Base-by-base conservation (phyloP, 495 filamentous ascomycete genomes). In the Xylona heveae region DNA sequence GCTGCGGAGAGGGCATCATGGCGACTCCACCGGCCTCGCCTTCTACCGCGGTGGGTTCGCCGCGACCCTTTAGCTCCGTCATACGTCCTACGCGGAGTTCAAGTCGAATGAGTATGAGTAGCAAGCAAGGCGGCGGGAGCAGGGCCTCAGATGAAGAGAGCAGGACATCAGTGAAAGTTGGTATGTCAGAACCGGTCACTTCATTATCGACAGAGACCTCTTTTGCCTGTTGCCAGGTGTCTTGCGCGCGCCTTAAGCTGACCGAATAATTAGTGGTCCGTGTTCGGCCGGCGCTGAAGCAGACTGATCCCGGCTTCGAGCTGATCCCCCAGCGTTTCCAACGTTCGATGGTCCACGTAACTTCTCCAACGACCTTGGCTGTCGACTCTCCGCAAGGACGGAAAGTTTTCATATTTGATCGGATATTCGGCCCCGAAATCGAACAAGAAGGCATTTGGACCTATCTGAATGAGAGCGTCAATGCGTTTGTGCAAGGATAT, bases 151-250 rank as follows among this genome's bases (percentile, higher is more conserved):
- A 94, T 47, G 88, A 97, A 43, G 88, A 94, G 61, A 64, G 66
- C 25, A 85, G 76, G 53, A 94, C 88, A 19, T 78, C 88, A n/a
- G 88, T 97, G 49, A 93, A 83, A 91, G 88, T 97, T 52, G 88
- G 88, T 97, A 66, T 48, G 88, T 83, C 27, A 19, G 37, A 18
- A 21, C 38, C 28, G 26, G 16, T 38, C 36, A 8, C 33, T 20
- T 31, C 24, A 28, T 13, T 36, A 44, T 33, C 29, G 26, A 40
- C 37, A 24, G 24, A 6, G 32, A 36, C 21, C 20, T 18, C 24
- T 35, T 24, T 35, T 27, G 7, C 30, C 14, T 30, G 17, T 27
- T n/a, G 18, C 24, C 30, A 8, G 13, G 7, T 38, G n/a, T 33
- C 39, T 36, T 30, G 17, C 43, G 39, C 32, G 36, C 39, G 34